phyloP scores from a whole-genome alignment of 179 eudicot species.

The Beta macrorhiza region DNA sequence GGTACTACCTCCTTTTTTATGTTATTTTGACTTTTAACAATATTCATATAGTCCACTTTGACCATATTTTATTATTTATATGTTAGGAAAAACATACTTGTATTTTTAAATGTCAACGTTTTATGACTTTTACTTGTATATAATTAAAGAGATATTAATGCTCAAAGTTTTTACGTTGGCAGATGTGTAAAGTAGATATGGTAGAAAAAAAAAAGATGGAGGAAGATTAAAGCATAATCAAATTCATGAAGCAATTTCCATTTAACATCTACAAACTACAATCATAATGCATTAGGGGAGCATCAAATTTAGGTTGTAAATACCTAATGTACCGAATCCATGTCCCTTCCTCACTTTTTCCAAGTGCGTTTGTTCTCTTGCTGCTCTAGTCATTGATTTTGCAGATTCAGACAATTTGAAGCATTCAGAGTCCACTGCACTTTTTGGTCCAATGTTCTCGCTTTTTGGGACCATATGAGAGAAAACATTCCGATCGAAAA shows the following conservation, averaged over 20 bases:
- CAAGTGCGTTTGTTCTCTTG: conserved; percentile 46
- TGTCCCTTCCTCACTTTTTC: conserved; percentile 44
- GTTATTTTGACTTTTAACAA: too few relatives aligned
- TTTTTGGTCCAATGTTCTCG: conserved; percentile 37
- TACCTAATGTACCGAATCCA: conserved; percentile 53
- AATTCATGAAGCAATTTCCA: neutral
- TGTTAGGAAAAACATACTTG: too few relatives aligned
- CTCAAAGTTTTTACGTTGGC: too few relatives aligned
- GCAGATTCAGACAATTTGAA: conserved; percentile 42
- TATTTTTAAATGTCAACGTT: too few relatives aligned
- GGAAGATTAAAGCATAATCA: neutral
- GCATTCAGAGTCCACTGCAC: conserved; percentile 32
- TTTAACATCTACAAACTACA: neutral
- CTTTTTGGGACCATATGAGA: conserved; percentile 34
- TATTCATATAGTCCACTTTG: too few relatives aligned
- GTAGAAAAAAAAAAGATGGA: too few relatives aligned
- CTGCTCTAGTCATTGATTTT: conserved; percentile 39
- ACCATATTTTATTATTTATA: too few relatives aligned
- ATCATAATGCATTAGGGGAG: neutral
- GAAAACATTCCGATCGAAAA: conserved; percentile 27
- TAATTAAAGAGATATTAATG: too few relatives aligned
- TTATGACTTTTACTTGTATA: too few relatives aligned
- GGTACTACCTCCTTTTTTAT: too few relatives aligned
- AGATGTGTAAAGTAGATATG: too few relatives aligned
- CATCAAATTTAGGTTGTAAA: neutral